Evolutionary conservation across 176 grass and related monocot species (phyloP), one percentile per base, ranked within the genome.

Genomic region (Poa pratensis): DNA sequence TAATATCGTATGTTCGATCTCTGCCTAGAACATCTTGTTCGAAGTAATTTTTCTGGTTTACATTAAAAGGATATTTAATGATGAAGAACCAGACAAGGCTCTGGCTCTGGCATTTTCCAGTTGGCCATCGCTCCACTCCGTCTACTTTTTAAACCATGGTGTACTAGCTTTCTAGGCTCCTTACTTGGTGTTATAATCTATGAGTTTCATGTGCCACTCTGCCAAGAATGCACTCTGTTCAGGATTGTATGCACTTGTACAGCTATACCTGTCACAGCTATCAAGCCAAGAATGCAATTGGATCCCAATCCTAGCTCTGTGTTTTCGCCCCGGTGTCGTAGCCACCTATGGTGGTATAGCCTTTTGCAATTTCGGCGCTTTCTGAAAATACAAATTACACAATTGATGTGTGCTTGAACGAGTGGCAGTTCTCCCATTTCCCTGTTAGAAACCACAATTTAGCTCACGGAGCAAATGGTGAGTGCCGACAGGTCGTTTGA

Each of bases 221-320:
- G 18, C 12, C 11, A 55, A 81, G 3, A 87, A 24, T 86, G n/a
- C 27, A n/a, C 19, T 51, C 24, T 7, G 16, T 73, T 60, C 2
- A 22, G 30, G 46, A 15, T 63, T 55, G 28, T 80, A 7, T 32
- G 20, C 20, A 81, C 55, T 48, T 48, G 26, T 49, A 50, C 7
- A 14, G 45, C 23, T 66, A 53, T 53, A 81, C 55, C 17, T 74
- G 12, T 57, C 5, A 43, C 6, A 65, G 34, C 17, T 45, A 45
- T 86, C 45, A 39, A 59, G 18, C 11, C 22, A 87, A 49, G 45
- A 3, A 82, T 58, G 23, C 45, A 42, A 77, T 19, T 76, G 6
- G 35, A 82, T 82, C 35, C 22, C 70, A 69, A 22, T 50, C 12
- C n/a, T 71, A 3, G 39, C 24, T 42, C 69, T 24, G 20, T 71